phyloP scores from a whole-genome alignment of 2,329 filamentous ascomycete genomes.

The Curvularia verruculosa region DNA sequence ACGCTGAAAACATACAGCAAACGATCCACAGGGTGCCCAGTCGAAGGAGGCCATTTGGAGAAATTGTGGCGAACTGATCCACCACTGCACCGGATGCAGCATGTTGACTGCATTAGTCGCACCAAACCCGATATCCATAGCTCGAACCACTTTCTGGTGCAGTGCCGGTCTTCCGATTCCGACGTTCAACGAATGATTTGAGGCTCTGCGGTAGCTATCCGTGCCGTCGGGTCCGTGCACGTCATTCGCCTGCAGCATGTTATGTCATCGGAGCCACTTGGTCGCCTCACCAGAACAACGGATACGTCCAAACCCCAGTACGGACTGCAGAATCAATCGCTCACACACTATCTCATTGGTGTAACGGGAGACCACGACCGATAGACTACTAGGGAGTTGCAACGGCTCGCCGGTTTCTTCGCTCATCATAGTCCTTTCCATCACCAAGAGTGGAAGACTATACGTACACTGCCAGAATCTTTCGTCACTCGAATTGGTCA shows the following conservation, averaged over 20 bases:
- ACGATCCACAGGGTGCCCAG: background rate
- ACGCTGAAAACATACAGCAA: background rate
- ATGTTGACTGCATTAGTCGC: background rate
- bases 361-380: background rate
- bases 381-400: background rate
- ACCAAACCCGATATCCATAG: constrained; percentile 1
- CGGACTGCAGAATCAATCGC: background rate
- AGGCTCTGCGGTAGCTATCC: constrained; percentile 16
- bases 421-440: background rate
- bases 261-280: constrained; percentile 9
- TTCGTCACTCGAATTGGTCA: background rate
- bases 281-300: constrained; percentile 9
- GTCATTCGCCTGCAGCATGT: constrained; percentile 1
- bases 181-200: constrained; percentile 8
- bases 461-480: background rate
- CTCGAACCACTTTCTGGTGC: constrained; percentile 1
- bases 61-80: constrained; percentile 3
- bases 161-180: background rate
- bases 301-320: constrained; percentile 7
- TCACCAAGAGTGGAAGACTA: background rate
- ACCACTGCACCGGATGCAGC: background rate
- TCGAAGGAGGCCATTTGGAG: constrained; percentile 2
- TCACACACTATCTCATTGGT: constrained; percentile 3
- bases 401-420: background rate
- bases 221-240: constrained; percentile 3